Evolutionary conservation across 2,329 filamentous ascomycete species (phyloP).

Genomic region (Fusarium coffeatum): DNA sequence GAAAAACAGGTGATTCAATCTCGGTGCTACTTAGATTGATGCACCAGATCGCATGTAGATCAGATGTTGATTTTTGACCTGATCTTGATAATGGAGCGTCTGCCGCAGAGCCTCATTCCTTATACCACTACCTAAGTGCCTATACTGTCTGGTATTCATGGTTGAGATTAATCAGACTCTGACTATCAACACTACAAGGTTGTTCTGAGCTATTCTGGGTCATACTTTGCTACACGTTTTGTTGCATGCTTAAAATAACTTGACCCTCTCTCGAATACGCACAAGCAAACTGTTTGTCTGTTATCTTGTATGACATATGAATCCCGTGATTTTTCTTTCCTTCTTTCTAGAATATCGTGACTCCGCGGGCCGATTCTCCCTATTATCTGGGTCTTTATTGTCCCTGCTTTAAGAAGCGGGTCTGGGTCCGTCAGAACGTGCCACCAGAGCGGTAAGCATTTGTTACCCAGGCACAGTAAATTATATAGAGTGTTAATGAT

Average conservation of each 20-base stretch:
- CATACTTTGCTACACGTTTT: background rate
- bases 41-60: constrained; percentile 29
- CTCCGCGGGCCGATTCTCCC: constrained; percentile 24
- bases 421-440: background rate
- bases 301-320: constrained; percentile 18
- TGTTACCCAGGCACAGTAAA: background rate
- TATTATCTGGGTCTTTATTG: constrained; percentile 15
- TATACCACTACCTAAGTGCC: background rate
- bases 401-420: constrained; percentile 15
- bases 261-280: background rate
- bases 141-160: background rate
- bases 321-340: constrained; percentile 19
- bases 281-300: background rate
- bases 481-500: background rate
- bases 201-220: background rate
- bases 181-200: background rate
- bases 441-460: background rate
- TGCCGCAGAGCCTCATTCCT: constrained; percentile 31
- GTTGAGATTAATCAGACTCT: background rate
- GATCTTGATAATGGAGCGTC: constrained; percentile 4
- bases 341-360: constrained; percentile 27
- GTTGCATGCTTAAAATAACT: constrained; percentile 4
- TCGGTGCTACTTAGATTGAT: constrained; percentile 26
- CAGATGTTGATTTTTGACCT: constrained; percentile 27
- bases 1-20: constrained; percentile 30